These are phyloP conservation scores for Starmerella davenportii DNA, from an alignment of 805 yeast species.

Conservation along the genomic window DNA sequence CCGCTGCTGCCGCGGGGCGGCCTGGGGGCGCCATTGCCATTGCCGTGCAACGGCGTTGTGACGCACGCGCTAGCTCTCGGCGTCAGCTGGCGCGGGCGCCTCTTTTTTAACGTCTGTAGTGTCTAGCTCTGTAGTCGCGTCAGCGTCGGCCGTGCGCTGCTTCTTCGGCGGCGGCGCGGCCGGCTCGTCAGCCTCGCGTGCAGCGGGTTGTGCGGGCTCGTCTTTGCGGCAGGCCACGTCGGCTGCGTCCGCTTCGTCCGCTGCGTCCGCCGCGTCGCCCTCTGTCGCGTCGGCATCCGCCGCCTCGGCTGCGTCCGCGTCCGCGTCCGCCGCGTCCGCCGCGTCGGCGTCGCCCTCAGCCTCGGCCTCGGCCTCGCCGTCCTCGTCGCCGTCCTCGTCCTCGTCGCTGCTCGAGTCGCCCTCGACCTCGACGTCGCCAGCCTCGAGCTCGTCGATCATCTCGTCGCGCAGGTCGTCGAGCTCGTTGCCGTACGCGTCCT, in stretches of 20 bases:
- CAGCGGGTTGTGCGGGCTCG: no score
- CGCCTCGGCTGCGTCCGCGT: slow-evolving; percentile 4
- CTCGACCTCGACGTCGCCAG: slow-evolving; percentile 16
- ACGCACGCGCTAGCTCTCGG: no score
- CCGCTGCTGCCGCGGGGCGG: no score
- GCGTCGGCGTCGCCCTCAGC: slow-evolving; percentile 5
- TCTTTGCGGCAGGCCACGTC: no score
- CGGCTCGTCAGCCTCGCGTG: no score
- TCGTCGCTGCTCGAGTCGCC: slow-evolving; percentile 7
- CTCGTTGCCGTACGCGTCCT: slow-evolving; percentile 16
- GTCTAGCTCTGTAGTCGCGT: no score
- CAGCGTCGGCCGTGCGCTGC: no score
- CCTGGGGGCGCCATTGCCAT: no score
- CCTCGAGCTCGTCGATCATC: slow-evolving; percentile 16
- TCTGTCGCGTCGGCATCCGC: slow-evolving; percentile 1
- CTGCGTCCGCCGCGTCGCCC: slow-evolving; percentile 1
- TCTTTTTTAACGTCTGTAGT: no score
- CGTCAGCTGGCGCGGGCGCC: no score
- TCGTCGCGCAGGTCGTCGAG: slow-evolving; percentile 17
- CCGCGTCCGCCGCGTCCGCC: slow-evolving; percentile 1
- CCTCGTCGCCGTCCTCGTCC: slow-evolving; percentile 11
- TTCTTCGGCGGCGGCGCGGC: no score
- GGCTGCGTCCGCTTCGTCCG: neutral
- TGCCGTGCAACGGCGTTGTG: no score
- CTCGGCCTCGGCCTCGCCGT: slow-evolving; percentile 6